phyloP scores from a whole-genome alignment of 2,329 filamentous ascomycete genomes.

The Beauveria pseudobassiana region DNA sequence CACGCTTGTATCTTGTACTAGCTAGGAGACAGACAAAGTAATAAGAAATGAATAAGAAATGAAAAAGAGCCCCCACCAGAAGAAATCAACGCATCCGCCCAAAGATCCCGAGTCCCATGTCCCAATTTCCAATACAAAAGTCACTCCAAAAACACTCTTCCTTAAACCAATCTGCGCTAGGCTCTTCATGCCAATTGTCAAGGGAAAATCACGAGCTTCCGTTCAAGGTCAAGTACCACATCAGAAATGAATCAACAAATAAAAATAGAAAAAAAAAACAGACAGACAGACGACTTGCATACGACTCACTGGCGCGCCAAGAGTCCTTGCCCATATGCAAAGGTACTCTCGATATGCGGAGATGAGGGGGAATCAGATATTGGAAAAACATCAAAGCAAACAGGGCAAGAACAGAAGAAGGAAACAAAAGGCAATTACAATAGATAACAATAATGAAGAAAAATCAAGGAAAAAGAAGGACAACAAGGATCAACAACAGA shows the following conservation, averaged over 20 bases:
- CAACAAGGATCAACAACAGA: not conserved
- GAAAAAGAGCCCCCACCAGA: not conserved
- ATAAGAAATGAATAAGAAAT: not conserved
- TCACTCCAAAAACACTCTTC: not conserved
- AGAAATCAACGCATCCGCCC: not conserved
- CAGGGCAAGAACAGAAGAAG: not conserved
- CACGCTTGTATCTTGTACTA: not conserved
- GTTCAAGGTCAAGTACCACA: not conserved
- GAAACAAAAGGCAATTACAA: not conserved
- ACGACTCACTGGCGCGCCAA: not conserved
- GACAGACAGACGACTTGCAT: not conserved
- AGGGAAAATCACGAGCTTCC: too few species aligned
- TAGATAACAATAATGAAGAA: not conserved
- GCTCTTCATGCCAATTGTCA: not conserved
- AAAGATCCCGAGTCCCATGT: not conserved
- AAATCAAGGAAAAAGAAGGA: not conserved
- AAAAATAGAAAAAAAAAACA: not conserved
- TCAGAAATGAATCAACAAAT: not conserved
- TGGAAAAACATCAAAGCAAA: slow-evolving; percentile 6
- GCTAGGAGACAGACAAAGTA: not conserved
- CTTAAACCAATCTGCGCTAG: not conserved
- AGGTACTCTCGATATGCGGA: not conserved
- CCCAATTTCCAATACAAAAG: not conserved
- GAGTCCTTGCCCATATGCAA: not conserved
- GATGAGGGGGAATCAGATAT: slow-evolving; percentile 16